phyloP scores from a whole-genome alignment of 371 early-diverging fungal species.

The Parasitella parasitica region DNA sequence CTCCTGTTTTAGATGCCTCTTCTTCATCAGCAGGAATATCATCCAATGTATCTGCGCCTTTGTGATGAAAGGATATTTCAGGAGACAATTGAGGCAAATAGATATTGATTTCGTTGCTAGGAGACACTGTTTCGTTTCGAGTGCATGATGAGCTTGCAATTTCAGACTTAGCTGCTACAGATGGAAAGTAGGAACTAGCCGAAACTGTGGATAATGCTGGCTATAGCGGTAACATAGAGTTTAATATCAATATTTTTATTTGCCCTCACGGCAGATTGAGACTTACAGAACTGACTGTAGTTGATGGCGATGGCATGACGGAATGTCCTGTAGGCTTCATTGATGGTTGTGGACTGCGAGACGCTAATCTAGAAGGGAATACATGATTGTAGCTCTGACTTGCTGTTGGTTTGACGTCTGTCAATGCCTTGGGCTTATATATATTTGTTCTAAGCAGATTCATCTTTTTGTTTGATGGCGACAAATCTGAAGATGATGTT shows the following conservation, averaged over 20 bases:
- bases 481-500: neutral
- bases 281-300: neutral
- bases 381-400: neutral
- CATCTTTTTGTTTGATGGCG: neutral
- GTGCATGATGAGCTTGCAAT: neutral
- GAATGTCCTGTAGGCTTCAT: neutral
- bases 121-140: neutral
- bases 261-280: no score
- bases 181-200: neutral
- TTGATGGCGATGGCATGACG: neutral
- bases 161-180: neutral
- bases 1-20: neutral
- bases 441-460: neutral
- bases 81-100: slow-evolving; percentile 25
- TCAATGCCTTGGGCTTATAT: neutral
- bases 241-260: neutral
- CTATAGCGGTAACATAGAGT: neutral
- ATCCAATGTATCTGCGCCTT: neutral
- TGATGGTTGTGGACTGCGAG: neutral
- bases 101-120: neutral
- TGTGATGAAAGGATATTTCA: slow-evolving; percentile 10
- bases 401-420: neutral
- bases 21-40: neutral
- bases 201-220: neutral
- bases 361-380: neutral